A percentile compares a stretch with the other conserved stretches of the same genome.
phyloP scores from a whole-genome alignment of 2,329 filamentous ascomycete genomes.

The Metarhizium brunneum region DNA sequence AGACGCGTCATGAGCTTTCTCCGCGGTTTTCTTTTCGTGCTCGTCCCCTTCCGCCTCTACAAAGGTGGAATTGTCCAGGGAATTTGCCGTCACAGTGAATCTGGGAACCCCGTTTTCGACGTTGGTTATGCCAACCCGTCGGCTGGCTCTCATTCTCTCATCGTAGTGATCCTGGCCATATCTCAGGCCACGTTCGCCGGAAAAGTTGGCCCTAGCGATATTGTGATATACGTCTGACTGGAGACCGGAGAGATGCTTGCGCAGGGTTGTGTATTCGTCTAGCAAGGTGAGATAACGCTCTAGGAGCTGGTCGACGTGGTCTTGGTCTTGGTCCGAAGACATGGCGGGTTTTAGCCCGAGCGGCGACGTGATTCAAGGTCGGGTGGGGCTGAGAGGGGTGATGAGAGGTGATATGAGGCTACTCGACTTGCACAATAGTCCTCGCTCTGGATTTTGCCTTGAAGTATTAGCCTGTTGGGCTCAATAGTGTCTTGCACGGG shows the following conservation, averaged over 20 bases:
- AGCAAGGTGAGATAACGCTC: conserved; percentile 57
- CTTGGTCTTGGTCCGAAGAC: conserved; percentile 17
- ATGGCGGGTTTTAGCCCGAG: background rate
- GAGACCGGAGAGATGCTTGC: conserved; percentile 40
- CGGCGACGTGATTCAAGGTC: too few species aligned
- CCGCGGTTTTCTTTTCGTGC: background rate
- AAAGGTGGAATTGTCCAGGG: background rate
- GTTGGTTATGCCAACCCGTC: conserved; percentile 19
- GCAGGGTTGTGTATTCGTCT: conserved; percentile 56
- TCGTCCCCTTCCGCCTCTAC: background rate
- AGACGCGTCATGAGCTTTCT: background rate
- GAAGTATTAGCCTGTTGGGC: too few species aligned
- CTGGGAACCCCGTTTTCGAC: conserved; percentile 8
- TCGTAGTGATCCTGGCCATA: conserved; percentile 68
- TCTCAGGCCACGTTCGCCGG: conserved; percentile 49
- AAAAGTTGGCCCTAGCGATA: conserved; percentile 69
- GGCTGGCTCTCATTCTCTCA: conserved; percentile 57
- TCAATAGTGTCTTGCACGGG: too few species aligned
- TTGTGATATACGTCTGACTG: conserved; percentile 48
- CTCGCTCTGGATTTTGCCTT: too few species aligned
- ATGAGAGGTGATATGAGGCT: too few species aligned
- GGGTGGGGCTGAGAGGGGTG: background rate
- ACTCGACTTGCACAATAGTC: too few species aligned
- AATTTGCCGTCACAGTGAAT: conserved; percentile 10
- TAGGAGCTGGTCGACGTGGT: conserved; percentile 52